phyloP scores from a whole-genome alignment of 1,284 basidiomycete species.

The Ustilago crameri region DNA sequence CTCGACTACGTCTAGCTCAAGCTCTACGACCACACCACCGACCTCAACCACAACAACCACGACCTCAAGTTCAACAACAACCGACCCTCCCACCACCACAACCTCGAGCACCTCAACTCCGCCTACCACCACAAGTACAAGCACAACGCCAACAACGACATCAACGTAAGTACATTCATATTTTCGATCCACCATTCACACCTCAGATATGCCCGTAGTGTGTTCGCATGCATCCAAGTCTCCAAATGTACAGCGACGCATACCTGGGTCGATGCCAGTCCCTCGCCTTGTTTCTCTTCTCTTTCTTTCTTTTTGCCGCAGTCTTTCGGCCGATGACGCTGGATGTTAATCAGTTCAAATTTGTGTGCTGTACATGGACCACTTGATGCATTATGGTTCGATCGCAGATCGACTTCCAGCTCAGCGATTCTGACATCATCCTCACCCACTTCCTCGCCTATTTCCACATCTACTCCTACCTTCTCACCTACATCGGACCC shows the following conservation, averaged over 20 bases:
- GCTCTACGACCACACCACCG: constrained; percentile 11
- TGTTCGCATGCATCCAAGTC: constrained; percentile 18
- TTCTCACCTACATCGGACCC: constrained; percentile 2
- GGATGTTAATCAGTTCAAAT: constrained; percentile 32
- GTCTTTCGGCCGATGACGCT: constrained; percentile 10
- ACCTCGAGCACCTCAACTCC: constrained; percentile 14
- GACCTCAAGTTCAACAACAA: constrained; percentile 17
- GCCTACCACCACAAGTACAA: constrained; percentile 29
- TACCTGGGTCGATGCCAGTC: background rate
- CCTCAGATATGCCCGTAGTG: constrained; percentile 1
- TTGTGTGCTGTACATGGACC: constrained; percentile 16
- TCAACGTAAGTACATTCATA: constrained; percentile 47
- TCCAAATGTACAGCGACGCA: constrained; percentile 22
- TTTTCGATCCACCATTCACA: background rate
- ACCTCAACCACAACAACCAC: constrained; percentile 10
- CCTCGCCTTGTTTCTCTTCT: background rate
- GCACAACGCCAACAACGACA: constrained; percentile 27
- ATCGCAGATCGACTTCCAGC: constrained; percentile 28
- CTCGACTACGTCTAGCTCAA: constrained; percentile 22
- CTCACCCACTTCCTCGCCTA: constrained; percentile 10
- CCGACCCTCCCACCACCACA: constrained; percentile 4
- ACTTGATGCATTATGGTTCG: constrained; percentile 5
- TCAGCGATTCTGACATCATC: constrained; percentile 39
- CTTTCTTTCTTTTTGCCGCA: constrained; percentile 8
- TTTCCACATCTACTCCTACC: constrained; percentile 14